Evolutionary conservation across 192 early-diverging fungal species (phyloP).

Genomic region (Coemansia sp.): DNA sequence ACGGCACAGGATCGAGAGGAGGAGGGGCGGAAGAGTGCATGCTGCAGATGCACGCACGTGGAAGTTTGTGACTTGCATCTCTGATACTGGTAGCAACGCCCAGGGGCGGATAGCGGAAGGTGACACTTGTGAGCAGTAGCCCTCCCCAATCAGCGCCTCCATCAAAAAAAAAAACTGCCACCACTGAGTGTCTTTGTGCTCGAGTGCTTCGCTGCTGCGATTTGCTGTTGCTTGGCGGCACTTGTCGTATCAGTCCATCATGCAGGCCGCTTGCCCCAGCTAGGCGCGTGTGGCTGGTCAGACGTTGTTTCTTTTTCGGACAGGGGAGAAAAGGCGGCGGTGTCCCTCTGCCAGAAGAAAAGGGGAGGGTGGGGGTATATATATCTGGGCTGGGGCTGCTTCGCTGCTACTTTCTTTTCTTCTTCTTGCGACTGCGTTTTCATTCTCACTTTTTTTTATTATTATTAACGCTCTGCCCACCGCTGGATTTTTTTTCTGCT

Average conservation of each 20-base stretch:
- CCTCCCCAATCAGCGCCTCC: slow-evolving; percentile 10
- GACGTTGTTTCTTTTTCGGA: neutral
- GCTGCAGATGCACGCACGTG: slow-evolving; percentile 9
- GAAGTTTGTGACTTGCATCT: slow-evolving; percentile 12
- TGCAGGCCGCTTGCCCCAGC: slow-evolving; percentile 1
- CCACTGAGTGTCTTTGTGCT: neutral
- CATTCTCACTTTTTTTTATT: slow-evolving; percentile 1
- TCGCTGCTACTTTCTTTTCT: neutral
- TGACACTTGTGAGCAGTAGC: slow-evolving; percentile 4
- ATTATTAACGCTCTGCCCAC: neutral
- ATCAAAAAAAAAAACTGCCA: neutral
- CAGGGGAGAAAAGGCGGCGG: neutral
- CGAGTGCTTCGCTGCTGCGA: neutral
- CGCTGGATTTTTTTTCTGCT: neutral
- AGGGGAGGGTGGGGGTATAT: neutral
- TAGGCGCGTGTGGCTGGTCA: slow-evolving; percentile 1
- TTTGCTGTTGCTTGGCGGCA: slow-evolving; percentile 5
- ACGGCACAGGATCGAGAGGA: slow-evolving; percentile 1
- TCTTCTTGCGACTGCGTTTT: slow-evolving; percentile 23
- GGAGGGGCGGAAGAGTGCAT: neutral
- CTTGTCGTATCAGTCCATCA: slow-evolving; percentile 3
- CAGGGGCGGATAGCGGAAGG: slow-evolving; percentile 4
- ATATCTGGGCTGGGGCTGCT: neutral
- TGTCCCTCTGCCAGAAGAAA: slow-evolving; percentile 1
- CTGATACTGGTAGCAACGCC: neutral